phyloP scores from a whole-genome alignment of 345 rosid species.

The Bruguiera gymnorhiza region DNA sequence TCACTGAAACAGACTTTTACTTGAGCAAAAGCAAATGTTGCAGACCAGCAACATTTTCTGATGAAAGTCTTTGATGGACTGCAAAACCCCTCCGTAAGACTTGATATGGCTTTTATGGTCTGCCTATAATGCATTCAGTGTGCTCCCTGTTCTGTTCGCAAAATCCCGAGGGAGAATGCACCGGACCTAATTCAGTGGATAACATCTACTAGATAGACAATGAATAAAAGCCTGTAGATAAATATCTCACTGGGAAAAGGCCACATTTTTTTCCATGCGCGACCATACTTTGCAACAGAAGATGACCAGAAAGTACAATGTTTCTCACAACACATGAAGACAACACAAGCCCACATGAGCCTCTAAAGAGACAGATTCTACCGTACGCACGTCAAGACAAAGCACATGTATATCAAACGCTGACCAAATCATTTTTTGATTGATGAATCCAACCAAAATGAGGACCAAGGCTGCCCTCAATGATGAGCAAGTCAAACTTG shows the following conservation, averaged over 20 bases:
- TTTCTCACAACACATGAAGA: slow-evolving; percentile 34
- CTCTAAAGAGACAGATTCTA: slow-evolving; percentile 29
- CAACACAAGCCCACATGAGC: slow-evolving; percentile 28
- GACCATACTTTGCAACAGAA: slow-evolving; percentile 15
- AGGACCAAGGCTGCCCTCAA: slow-evolving; percentile 15
- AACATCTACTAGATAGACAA: too few species aligned
- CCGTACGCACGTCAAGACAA: slow-evolving; percentile 28
- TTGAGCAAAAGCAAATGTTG: too few species aligned
- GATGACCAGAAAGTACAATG: slow-evolving; percentile 24
- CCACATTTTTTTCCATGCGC: slow-evolving; percentile 30
- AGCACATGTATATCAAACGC: slow-evolving; percentile 14
- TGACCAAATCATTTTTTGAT: slow-evolving; percentile 12
- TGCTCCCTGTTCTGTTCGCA: not conserved
- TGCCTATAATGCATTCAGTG: slow-evolving; percentile 6
- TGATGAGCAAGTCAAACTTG: slow-evolving; percentile 13
- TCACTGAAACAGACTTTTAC: too few species aligned
- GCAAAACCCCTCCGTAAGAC: too few species aligned
- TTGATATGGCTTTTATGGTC: not conserved
- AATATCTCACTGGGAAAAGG: not conserved
- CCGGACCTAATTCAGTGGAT: too few species aligned
- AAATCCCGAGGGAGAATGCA: not conserved
- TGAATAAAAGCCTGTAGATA: too few species aligned
- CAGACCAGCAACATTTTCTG: too few species aligned
- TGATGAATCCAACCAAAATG: slow-evolving; percentile 10
- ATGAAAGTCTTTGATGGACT: too few species aligned